Evolutionary conservation across 164 flowering plant genomes (phyloP).

Genomic region (grape (Vitis vinifera)): ASM3070453v1 NC_081809.1:3110001-3110500

Average conservation of each 20-base stretch:
- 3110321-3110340: too few species aligned
- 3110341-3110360: neutral
- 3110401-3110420: neutral
- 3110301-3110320: too few species aligned
- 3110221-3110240: neutral
- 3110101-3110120: neutral
- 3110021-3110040: neutral
- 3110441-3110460: neutral
- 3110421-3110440: neutral
- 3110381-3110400: neutral
- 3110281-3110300: neutral
- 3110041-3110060: neutral
- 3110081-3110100: too few species aligned
- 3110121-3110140: neutral
- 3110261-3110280: neutral
- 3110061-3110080: neutral
- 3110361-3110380: neutral
- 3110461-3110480: neutral
- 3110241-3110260: neutral
- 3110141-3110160: neutral
- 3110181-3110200: too few species aligned
- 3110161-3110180: too few species aligned
- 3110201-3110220: neutral
- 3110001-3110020: conserved; percentile 52
- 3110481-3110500: neutral